phyloP scores from a whole-genome alignment of 257 asterid species.

The Ligustrum vulgare region DNA sequence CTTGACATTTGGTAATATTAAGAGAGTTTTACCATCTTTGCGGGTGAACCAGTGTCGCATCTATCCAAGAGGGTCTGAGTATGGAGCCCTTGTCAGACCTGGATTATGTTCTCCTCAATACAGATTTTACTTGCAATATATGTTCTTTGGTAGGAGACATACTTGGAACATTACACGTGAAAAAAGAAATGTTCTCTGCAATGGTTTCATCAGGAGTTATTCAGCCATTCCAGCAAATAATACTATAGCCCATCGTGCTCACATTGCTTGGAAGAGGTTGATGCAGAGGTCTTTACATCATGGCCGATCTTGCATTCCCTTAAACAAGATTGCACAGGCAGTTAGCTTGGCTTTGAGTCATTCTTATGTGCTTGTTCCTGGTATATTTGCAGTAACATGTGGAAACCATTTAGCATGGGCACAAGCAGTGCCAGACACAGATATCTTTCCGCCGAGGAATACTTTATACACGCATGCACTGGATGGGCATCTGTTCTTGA shows the following conservation, averaged over 20 bases:
- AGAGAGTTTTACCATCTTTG: conserved; percentile 40
- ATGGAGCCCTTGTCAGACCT: conserved; percentile 38
- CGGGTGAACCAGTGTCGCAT: conserved; percentile 16
- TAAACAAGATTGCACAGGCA: conserved; percentile 76
- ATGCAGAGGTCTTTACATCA: conserved; percentile 32
- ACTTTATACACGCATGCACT: conserved; percentile 57
- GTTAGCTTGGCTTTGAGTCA: conserved; percentile 71
- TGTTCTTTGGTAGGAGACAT: conserved; percentile 36
- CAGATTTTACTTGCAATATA: conserved; percentile 40
- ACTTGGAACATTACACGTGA: conserved; percentile 34
- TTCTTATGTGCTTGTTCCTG: conserved; percentile 63
- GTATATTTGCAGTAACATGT: conserved; percentile 57
- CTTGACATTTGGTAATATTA: conserved; percentile 41
- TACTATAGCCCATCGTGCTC: conserved; percentile 44
- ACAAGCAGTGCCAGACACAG: conserved; percentile 39
- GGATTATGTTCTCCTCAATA: conserved; percentile 37
- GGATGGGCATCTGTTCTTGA: conserved; percentile 55
- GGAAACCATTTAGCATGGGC: conserved; percentile 65
- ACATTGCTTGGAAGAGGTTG: conserved; percentile 65
- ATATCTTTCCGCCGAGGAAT: conserved; percentile 43
- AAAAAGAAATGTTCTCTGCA: conserved; percentile 31
- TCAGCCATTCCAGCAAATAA: conserved; percentile 42
- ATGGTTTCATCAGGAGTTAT: conserved; percentile 33
- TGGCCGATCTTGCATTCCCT: conserved; percentile 32
- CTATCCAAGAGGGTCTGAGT: conserved; percentile 25